These are phyloP conservation scores for Heliamphora exappendiculata DNA, from an alignment of 148 eudicot genomes.

Conservation along the genomic window DNA sequence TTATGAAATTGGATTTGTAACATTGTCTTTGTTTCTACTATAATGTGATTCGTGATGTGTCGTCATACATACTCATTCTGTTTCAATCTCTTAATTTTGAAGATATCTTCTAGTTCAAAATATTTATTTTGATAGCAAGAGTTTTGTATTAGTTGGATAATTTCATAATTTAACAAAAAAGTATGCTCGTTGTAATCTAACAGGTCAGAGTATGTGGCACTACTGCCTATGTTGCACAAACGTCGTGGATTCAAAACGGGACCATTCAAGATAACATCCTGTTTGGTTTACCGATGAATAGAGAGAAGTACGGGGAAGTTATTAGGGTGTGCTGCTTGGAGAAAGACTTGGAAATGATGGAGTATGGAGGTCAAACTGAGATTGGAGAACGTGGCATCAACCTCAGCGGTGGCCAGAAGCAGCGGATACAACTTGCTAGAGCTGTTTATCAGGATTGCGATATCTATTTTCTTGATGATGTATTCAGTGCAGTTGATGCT, in stretches of 20 bases:
- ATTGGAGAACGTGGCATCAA: constrained; percentile 99
- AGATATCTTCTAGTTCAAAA: background rate
- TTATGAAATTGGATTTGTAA: no score
- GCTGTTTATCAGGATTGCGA: constrained; percentile 97
- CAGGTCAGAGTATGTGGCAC: constrained; percentile 80
- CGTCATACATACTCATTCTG: background rate
- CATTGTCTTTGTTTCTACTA: no score
- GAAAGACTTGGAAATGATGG: constrained; percentile 95
- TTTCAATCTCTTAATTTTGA: background rate
- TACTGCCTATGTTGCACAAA: constrained; percentile 94
- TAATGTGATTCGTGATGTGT: background rate
- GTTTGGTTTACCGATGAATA: constrained; percentile 77
- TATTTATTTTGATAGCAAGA: background rate
- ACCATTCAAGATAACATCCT: constrained; percentile 80
- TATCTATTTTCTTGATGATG: constrained; percentile 92
- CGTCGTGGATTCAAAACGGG: constrained; percentile 93
- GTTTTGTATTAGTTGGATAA: background rate
- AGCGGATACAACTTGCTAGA: constrained; percentile 86
- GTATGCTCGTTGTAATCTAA: background rate
- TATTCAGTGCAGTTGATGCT: constrained; percentile 96
- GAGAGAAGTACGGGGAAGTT: constrained; percentile 52
- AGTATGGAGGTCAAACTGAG: constrained; percentile 93
- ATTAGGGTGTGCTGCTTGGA: constrained; percentile 70
- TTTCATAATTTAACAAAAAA: background rate
- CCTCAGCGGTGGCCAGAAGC: constrained; percentile 97